Base-by-base conservation (phyloP, 352 stramenopile species). In the Pythium folliculosum region DNA sequence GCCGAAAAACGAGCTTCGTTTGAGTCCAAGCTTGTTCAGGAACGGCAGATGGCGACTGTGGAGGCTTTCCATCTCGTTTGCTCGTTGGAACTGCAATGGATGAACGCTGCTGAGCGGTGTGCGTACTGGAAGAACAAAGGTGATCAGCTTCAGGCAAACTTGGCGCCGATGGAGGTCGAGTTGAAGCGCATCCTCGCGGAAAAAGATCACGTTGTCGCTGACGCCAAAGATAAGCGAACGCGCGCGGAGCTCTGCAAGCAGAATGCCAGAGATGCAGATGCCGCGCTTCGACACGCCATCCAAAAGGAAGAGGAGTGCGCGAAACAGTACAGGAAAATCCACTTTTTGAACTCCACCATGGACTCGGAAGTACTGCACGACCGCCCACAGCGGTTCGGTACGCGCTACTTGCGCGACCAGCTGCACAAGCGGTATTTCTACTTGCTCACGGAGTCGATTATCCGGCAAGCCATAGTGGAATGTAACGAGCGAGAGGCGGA, bases 351-450 rank as follows among this genome's bases (percentile, higher is more conserved):
- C 40, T 65, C 72, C 0, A 88, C 73, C 0, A 92, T 92, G 66
- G 86, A 92, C 48, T 94, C 84, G 0, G 73, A 77, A 32, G 82
- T 94, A 0, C 68, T 94, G 1, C 86, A 94, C 45, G 80, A 75
- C 12, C 77, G 86, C 0, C 71, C 84, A 0, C 86, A 94, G 69
- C 76, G 78, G 0, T 94, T 94, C 61, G 69, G 71, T 13, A 94
- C 84, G 0, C 13, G 52, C 5, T 94, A 92, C 48, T 51, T 92
- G 14, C 69, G 80, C 2, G 80, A 86, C 35, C 76, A 83, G 25
- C 63, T 94, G 0, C 80, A 89, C 53, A 49, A 27, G 1, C 60
- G 72, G 13, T 90, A 92, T 40, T 90, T 92, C n/a, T 63, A 70
- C 0, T 32, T 92, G 17, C 55, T 92, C 10, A 88, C 80, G 0